These are phyloP conservation scores for Tylopilus balloui DNA, from an alignment of 768 basidiomycete genomes.

Conservation along the genomic window DNA sequence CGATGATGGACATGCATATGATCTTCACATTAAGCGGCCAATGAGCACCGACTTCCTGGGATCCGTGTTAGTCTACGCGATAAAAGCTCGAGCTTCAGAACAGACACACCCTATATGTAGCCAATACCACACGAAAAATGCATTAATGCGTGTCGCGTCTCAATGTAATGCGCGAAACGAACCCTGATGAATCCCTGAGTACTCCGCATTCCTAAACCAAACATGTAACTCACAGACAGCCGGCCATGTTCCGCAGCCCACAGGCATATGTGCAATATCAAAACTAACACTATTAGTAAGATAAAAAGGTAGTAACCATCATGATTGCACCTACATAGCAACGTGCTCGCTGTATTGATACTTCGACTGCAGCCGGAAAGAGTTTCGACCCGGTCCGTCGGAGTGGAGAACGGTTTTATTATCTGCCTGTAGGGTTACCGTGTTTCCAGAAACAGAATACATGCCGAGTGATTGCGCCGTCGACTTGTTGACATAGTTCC, in stretches of 20 bases:
- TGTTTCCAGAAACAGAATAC: constrained; percentile 48
- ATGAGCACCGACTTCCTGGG: constrained; percentile 24
- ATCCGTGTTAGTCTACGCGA: background rate
- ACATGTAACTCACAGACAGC: constrained; percentile 28
- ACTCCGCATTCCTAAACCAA: background rate
- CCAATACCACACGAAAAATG: background rate
- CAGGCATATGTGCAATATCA: constrained; percentile 36
- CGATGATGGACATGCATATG: background rate
- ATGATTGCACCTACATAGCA: constrained; percentile 25
- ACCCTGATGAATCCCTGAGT: constrained; percentile 21
- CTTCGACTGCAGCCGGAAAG: constrained; percentile 34
- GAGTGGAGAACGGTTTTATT: constrained; percentile 28
- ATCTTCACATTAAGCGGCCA: constrained; percentile 24
- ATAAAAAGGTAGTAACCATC: background rate
- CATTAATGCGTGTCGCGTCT: background rate
- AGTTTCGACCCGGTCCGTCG: constrained; percentile 32
- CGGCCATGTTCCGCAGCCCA: constrained; percentile 39
- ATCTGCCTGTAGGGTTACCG: constrained; percentile 32
- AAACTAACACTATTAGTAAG: constrained; percentile 14
- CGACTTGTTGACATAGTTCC: constrained; percentile 41
- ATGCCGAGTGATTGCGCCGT: constrained; percentile 53
- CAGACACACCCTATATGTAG: constrained; percentile 21
- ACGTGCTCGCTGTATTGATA: constrained; percentile 32
- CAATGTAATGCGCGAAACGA: constrained; percentile 5
- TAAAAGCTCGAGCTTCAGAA: background rate